Evolutionary conservation across 495 filamentous ascomycete species (phyloP), one percentile per base, ranked within the genome.

Genomic region (Trichocladium antarcticum): DNA sequence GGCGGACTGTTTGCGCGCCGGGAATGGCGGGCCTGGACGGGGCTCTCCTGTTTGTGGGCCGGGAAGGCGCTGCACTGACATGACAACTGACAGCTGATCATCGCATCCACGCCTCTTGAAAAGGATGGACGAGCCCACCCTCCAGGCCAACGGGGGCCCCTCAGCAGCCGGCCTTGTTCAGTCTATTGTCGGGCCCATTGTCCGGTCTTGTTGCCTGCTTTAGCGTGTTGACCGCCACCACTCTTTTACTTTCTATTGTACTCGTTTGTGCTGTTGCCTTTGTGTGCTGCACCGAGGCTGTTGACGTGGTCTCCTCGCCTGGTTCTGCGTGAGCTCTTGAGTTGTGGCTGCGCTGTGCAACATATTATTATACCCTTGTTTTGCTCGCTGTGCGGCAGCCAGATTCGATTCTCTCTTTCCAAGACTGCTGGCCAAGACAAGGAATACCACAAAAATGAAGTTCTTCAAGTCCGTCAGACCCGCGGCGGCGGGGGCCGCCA

Each of bases 401-500:
- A 20, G 31, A 49, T 29, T 38, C 22, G 10, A 48, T 45, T 39
- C 14, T 20, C 34, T 42, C 40, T 44, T 44, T 40, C 28, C 29
- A 11, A 40, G 19, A 14, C 20, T 42, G 19, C 37, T 44, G 45
- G 29, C 22, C 28, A 44, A 41, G 9, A 35, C 35, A 5, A 15
- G 17, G 27, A n/a, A 22, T 6, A 24, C 24, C 31, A 15, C 24
- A 36, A 53, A 37, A 10, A 61, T 64, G 57, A 59, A 59, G 53
- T 67, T 60, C 39, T 42, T 60, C 47, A 67, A 67, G 53, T 64
- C 64, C 5, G 31, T 55, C 36, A 56, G 46, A 14, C 48, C 57
- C 16, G 55, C 55, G 31, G 60, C 61, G 22, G 60, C 59, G 29
- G 45, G 58, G 46, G 55, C 58, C 24, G 60, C 63, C 15, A 17